Base-by-base conservation (phyloP, 495 filamentous ascomycete species). In the Neurospora sp. region DNA sequence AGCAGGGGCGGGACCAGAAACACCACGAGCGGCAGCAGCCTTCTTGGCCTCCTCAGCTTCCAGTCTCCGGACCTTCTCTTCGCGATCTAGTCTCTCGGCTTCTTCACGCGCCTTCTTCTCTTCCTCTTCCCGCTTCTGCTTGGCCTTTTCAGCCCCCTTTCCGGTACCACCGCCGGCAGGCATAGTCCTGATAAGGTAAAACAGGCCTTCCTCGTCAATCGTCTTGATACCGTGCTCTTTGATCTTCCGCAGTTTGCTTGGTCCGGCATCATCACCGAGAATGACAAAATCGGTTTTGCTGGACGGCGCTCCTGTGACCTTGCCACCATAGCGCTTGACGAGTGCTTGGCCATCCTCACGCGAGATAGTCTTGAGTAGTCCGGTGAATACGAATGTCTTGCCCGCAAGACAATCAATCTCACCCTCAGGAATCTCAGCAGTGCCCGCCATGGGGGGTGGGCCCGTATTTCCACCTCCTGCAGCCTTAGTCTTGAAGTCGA, bases 371-470 rank as follows among this genome's bases (percentile, higher is more conserved):
- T 92, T 87, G 40, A 97, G 85, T 22, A 97, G 83, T 31, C 96
- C 96, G 16, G 96, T 98, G 74, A 99, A 99, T n/a, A 99, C 96
- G 76, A 99, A 99, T 0, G 90, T 89, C 72, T 98, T 84, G n/a
- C 96, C 96, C 59, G 92, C 89, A 69, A 99, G 86, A 79, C 96
- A 99, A 75, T 98, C 94, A 18, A 96, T 92, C 70, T 89, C 91
- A 9, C 96, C 96, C 38, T 86, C 85, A 12, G 96, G 96, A 70
- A 96, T 82, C n/a, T 94, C 93, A 71, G 85, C 88, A 16, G 87
- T 83, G 31, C 87, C 91, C 42, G 88, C 85, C 65, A 86, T 87
- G 40, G 87, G 89, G 45, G 91, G 88, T 6, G 90, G 86, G 69
- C 79, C 87, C 72, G 84, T 82, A 82, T 86, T 89, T 73, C 87